phyloP scores from a whole-genome alignment of 352 stramenopile genomes.

The Thraustochytrium sp. region DNA sequence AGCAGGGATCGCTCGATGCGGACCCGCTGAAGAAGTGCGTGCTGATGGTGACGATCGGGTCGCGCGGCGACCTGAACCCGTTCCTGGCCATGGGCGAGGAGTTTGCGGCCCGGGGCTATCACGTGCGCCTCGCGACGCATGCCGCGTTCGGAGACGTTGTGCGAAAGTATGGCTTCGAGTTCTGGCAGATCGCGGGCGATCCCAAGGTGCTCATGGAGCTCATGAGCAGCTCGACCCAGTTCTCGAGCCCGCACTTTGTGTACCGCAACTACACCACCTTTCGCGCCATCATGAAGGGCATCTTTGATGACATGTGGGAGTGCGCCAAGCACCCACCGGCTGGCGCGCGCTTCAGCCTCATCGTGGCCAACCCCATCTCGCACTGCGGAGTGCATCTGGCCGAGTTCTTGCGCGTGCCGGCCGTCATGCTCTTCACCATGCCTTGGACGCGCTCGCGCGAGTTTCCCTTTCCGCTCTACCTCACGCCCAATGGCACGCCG shows the following conservation, averaged over 20 bases:
- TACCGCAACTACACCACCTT: constrained; percentile 6
- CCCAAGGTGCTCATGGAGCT: constrained; percentile 34
- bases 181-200: constrained; percentile 34
- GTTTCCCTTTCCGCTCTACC: constrained; percentile 29
- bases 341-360: neutral
- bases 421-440: constrained; percentile 34
- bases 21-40: neutral
- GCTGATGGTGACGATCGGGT: constrained; percentile 24
- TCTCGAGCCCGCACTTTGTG: constrained; percentile 17
- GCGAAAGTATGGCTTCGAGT: constrained; percentile 25
- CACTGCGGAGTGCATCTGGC: constrained; percentile 25
- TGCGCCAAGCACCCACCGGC: neutral
- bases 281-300: constrained; percentile 6
- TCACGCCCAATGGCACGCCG: neutral
- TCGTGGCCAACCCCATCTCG: constrained; percentile 31
- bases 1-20: neutral
- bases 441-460: constrained; percentile 29
- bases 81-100: constrained; percentile 35
- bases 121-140: constrained; percentile 31
- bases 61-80: constrained; percentile 27
- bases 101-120: constrained; percentile 14
- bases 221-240: neutral
- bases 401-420: constrained; percentile 22
- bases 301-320: constrained; percentile 28
- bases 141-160: neutral